Percentiles rank a stretch among this genome's conserved stretches.
Conservation (phyloP, 192 early-diverging fungal genomes). For the Coemansia sp. region DNA sequence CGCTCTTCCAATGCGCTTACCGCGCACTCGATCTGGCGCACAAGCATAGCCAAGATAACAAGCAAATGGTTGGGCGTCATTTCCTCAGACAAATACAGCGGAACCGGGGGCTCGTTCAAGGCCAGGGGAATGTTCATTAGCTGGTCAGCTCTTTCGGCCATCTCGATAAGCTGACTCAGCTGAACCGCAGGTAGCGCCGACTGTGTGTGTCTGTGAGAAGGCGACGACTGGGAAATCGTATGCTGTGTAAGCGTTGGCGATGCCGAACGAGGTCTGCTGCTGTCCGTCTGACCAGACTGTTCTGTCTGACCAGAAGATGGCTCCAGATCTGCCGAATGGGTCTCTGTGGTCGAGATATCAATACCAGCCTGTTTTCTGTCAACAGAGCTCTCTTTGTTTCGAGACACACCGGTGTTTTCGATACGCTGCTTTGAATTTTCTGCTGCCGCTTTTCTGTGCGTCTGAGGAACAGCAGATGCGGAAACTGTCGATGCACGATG, state of each 20-base stretch:
- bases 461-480: constrained; percentile 1
- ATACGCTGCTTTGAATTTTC: neutral
- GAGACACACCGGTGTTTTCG: neutral
- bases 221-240: constrained; percentile 11
- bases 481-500: constrained; percentile 45
- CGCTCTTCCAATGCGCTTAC: constrained; percentile 35
- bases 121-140: constrained; percentile 26
- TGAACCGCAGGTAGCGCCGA: constrained; percentile 23
- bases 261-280: constrained; percentile 23
- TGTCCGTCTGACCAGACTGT: neutral
- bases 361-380: neutral
- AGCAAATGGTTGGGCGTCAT: constrained; percentile 46
- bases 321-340: neutral
- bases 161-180: constrained; percentile 1
- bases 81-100: constrained; percentile 44
- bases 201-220: constrained; percentile 33
- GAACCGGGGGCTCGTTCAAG: constrained; percentile 50
- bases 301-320: neutral
- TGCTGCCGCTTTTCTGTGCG: constrained; percentile 5
- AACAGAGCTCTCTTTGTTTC: neutral
- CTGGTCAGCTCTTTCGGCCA: constrained; percentile 15
- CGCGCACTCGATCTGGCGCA: constrained; percentile 44
- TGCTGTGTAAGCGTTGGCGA: constrained; percentile 32
- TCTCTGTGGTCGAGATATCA: neutral
- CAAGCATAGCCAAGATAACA: constrained; percentile 45